Evolutionary conservation across 768 basidiomycete genomes (phyloP), one percentile per base, ranked within the genome.

Genomic region (Agrocybe praecox): DNA sequence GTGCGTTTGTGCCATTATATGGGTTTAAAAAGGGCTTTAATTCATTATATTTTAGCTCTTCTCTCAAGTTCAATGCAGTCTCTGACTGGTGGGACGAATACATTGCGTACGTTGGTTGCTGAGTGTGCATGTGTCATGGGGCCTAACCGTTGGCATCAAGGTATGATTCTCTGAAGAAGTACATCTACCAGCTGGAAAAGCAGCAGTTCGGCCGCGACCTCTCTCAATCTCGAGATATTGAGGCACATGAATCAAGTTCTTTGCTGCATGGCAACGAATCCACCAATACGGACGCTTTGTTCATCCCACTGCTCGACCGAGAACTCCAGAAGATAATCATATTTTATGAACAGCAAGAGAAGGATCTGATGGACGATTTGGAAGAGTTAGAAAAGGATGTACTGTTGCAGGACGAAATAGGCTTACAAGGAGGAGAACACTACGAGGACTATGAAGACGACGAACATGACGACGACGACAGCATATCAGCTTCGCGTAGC

Each of bases 61-160:
- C 92, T 9, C 81, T 95, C 66, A 92, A 93, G 70, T 95, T 95
- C 74, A 96, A 96, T 63, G 90, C 92, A 2, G 89, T 94, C 22
- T 79, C 92, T 0, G 93, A 96, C 49, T 95, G 93, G 93, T 91
- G 89, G 88, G 90, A 93, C 59, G 88, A 94, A 49, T 96, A 96
- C 68, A 92, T 96, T 45, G 84, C 89, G 87, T 94, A 64, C 59
- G 90, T 82, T 29, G 15, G 34, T 45, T 18, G 32, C 17, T 55
- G 21, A 19, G 17, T 43, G 47, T 19, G 18, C 9, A 32, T 29
- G 14, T 11, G 24, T 18, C 14, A 21, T 44, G 36, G 40, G 2
- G 21, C 22, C 40, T 54, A 24, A 57, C 36, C 21, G 23, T 49
- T 52, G 21, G 17, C 24, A 21, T n/a, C 19, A 61, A 93, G 92